Conservation (phyloP, 345 rosid genomes). For the Dipteronia dyeriana region DNA sequence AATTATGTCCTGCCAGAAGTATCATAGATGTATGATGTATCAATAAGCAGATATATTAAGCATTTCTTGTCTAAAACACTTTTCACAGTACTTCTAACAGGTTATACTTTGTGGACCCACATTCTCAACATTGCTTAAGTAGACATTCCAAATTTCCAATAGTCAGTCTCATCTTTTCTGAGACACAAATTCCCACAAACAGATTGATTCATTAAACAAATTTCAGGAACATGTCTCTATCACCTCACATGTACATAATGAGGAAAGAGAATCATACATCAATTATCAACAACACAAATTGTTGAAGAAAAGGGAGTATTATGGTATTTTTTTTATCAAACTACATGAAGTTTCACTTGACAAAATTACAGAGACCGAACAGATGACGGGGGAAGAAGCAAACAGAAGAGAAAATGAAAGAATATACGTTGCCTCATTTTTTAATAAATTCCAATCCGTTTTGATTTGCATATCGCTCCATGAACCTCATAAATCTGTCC, state of each 20-base stretch:
- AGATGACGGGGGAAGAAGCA: constrained; percentile 12
- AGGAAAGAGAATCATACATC: constrained; percentile 14
- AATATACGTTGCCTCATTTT: constrained; percentile 48
- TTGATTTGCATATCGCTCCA: constrained; percentile 87
- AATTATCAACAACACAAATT: constrained; percentile 26
- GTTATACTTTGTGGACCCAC: neutral
- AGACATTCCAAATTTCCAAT: neutral
- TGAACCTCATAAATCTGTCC: constrained; percentile 98
- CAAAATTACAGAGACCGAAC: constrained; percentile 7
- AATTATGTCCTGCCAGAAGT: constrained; percentile 1
- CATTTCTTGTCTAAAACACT: neutral
- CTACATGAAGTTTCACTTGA: constrained; percentile 6
- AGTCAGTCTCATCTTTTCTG: neutral
- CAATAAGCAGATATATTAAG: neutral
- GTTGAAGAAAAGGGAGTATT: constrained; percentile 10
- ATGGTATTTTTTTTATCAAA: constrained; percentile 10
- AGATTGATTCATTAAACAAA: neutral
- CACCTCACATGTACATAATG: constrained; percentile 10
- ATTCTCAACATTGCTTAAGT: constrained; percentile 1
- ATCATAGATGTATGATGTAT: neutral
- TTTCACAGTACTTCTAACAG: neutral
- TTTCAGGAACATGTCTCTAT: constrained; percentile 2
- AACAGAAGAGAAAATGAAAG: constrained; percentile 19
- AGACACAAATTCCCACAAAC: neutral
- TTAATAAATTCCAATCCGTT: constrained; percentile 87